Base-by-base conservation (phyloP, 257 asterid genomes). In the Voacanga thouarsii region DNA sequence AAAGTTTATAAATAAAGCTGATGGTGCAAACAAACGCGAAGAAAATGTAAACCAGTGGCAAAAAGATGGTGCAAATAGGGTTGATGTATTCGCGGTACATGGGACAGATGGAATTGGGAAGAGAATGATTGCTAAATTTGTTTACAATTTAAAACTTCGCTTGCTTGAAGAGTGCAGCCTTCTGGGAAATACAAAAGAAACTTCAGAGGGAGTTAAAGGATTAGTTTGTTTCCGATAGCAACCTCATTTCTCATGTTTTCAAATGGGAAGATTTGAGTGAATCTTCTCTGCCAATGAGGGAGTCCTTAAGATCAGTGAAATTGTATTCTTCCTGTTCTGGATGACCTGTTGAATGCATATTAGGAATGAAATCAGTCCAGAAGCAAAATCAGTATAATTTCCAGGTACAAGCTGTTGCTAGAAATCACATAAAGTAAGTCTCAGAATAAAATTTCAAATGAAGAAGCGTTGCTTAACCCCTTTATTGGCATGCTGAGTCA, bases 111-210 rank as follows among this genome's bases (percentile, higher is more conserved):
- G 83, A 64, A 75, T 82, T 11, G 83, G 85, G 59, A 82, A 82
- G 74, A 82, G 75, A 59, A 82, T 80, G 24, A 80, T 79, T 79
- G 78, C 85, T 71, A 78, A 71, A 79, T 59, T 47, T 79, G 80
- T 79, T 30, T 82, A 69, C 78, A 78, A 78, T 71, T 44, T 79
- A 24, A 79, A 79, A 57, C 60, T n/a, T 70, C 77, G 65, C 2
- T 7, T 59, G 7, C 75, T 82, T 3, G 83, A 82, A 75, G 64
- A 28, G 2, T 69, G 85, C 78, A 68, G 83, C 37, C 79, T 79
- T 33, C 45, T 79, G 2, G 57, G 14, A 51, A 82, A 79, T 5
- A 68, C 77, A 1, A 72, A 78, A 79, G 83, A 75, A 75, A 50
- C 71, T 70, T 51, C 83, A 37, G 74, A 71, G 30, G 53, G 69